A percentile compares a stretch with the other conserved stretches of the same genome.
phyloP scores from a whole-genome alignment of 2,329 filamentous ascomycete genomes.

The Magnaporthiopsis incrustans region DNA sequence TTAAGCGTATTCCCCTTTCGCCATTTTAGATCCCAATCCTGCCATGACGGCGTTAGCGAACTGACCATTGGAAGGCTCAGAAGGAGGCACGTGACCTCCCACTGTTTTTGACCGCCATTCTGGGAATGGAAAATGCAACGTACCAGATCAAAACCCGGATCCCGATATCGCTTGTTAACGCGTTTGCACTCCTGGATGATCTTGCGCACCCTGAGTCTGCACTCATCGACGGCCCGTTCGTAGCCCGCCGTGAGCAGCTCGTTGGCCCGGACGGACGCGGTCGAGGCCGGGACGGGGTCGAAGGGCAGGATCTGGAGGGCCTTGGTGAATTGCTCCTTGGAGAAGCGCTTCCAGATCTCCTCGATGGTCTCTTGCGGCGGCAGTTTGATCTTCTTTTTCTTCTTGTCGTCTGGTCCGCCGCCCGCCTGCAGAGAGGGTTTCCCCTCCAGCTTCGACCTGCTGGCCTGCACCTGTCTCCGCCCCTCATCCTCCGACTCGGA shows the following conservation, averaged over 20 bases:
- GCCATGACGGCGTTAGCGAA: conserved; percentile 1
- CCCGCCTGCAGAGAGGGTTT: background rate
- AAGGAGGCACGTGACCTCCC: background rate
- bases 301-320: conserved; percentile 59
- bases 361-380: conserved; percentile 60
- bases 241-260: conserved; percentile 53
- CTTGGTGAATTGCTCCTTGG: conserved; percentile 55
- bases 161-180: conserved; percentile 73
- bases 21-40: conserved; percentile 63
- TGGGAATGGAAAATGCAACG: conserved; percentile 19
- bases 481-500: conserved; percentile 7
- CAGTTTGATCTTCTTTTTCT: conserved; percentile 48
- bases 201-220: conserved; percentile 52
- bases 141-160: conserved; percentile 52
- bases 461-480: background rate
- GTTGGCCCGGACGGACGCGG: conserved; percentile 44
- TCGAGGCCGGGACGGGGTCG: conserved; percentile 46
- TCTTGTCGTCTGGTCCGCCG: conserved; percentile 33
- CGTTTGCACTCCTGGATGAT: conserved; percentile 59
- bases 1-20: conserved; percentile 49
- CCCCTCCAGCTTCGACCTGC: background rate
- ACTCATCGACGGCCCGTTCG: conserved; percentile 56
- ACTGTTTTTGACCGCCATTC: background rate
- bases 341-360: conserved; percentile 56
- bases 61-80: background rate